Percentiles rank a stretch among this genome's conserved stretches.
Conservation (phyloP, 176 grass and related monocot genomes). For the Oryza glaberrima region DNA sequence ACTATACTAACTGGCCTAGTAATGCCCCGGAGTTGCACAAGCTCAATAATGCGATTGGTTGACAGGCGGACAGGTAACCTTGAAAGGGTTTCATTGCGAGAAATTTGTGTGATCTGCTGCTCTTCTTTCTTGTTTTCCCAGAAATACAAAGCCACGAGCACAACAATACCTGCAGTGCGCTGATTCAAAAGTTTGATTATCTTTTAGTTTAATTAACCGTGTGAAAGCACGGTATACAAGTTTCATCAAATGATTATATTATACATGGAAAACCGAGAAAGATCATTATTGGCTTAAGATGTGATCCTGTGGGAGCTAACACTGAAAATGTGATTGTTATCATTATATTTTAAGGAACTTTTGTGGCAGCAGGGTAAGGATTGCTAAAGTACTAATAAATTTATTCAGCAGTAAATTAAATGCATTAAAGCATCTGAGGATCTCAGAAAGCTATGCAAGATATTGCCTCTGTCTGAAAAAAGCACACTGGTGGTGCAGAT, state of each 20-base stretch:
- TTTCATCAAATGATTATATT: slow-evolving; percentile 13
- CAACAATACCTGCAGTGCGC: slow-evolving; percentile 86
- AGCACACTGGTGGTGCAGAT: neutral
- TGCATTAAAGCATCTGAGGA: slow-evolving; percentile 2
- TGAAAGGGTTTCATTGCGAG: slow-evolving; percentile 89
- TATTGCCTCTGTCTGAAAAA: neutral
- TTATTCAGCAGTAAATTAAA: slow-evolving; percentile 4
- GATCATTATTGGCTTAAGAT: neutral
- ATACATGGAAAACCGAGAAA: neutral
- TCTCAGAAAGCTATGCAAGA: slow-evolving; percentile 7
- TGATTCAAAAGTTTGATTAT: slow-evolving; percentile 86
- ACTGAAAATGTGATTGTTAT: slow-evolving; percentile 6
- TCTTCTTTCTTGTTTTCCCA: slow-evolving; percentile 99
- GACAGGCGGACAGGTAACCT: slow-evolving; percentile 88
- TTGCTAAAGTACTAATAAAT: neutral
- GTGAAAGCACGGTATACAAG: neutral
- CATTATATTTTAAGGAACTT: slow-evolving; percentile 2
- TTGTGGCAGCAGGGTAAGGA: neutral
- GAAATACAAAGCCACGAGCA: slow-evolving; percentile 82
- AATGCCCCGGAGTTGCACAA: slow-evolving; percentile 85
- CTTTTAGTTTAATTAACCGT: slow-evolving; percentile 20
- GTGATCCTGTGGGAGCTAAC: neutral
- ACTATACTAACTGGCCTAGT: slow-evolving; percentile 87
- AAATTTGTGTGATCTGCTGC: slow-evolving; percentile 89
- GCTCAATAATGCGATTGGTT: slow-evolving; percentile 84